A percentile compares a stretch with the other conserved stretches of the same genome.
Evolutionary conservation across 306 rosid genomes (phyloP).

Genomic region (Quercus agrifolia): DNA sequence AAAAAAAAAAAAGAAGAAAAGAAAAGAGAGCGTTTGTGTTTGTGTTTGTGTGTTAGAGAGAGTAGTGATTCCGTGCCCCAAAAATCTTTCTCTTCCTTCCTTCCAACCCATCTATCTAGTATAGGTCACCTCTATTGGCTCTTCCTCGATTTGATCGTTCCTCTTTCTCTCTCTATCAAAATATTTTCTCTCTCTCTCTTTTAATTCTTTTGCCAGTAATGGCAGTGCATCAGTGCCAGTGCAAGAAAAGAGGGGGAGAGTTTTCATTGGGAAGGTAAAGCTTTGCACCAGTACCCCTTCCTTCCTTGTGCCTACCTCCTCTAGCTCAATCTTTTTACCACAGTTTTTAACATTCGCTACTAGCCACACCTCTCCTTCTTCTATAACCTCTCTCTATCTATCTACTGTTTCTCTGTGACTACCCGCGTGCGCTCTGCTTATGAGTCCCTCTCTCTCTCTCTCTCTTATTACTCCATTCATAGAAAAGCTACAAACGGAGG

Average conservation of each 20-base stretch:
- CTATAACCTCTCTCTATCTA: slow-evolving; percentile 5
- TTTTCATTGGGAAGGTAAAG: slow-evolving; percentile 98
- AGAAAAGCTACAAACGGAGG: background rate
- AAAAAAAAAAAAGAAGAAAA: too few relatives aligned
- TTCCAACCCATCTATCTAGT: slow-evolving; percentile 15
- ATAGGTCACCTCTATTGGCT: slow-evolving; percentile 43
- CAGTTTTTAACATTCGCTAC: background rate
- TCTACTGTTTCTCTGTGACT: slow-evolving; percentile 9
- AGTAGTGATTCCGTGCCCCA: slow-evolving; percentile 48
- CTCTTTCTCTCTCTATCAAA: slow-evolving; percentile 8
- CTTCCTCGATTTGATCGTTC: slow-evolving; percentile 89
- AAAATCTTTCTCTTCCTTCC: slow-evolving; percentile 7
- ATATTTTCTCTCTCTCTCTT: slow-evolving; percentile 24
- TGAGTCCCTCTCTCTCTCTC: background rate
- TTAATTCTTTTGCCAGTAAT: slow-evolving; percentile 52
- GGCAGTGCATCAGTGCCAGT: slow-evolving; percentile 73
- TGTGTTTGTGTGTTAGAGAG: background rate
- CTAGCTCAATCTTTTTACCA: background rate
- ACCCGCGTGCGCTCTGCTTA: slow-evolving; percentile 16
- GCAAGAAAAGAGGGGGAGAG: slow-evolving; percentile 67
- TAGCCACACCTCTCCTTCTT: slow-evolving; percentile 11
- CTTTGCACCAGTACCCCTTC: slow-evolving; percentile 18
- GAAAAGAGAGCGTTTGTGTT: too few relatives aligned
- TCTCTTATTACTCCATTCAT: background rate
- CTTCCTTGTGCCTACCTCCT: background rate